Base-by-base conservation (phyloP, 495 filamentous ascomycete species). In the Tuber brumale region DNA sequence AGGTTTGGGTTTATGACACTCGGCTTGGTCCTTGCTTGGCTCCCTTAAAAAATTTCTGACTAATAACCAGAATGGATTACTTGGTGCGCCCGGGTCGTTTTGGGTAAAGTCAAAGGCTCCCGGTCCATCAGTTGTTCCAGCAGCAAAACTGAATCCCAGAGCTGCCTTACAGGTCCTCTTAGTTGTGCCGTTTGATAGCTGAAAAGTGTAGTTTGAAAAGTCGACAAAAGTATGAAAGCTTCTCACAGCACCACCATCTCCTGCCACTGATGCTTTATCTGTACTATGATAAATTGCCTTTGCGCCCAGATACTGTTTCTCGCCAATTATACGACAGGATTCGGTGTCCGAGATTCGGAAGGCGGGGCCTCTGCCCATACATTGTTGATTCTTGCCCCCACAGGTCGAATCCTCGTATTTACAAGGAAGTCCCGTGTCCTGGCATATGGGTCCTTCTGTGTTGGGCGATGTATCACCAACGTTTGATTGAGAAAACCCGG, bases 21-120 rank as follows among this genome's bases (percentile, higher is more conserved):
- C 87, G 45, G 86, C 84, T 82, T 97, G 95, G 70, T 92, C 89
- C 46, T 89, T 84, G 41, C 86, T 89, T 0, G 95, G 94, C 42
- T 87, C 85, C 74, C 93, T 92, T 44, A 99, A 86, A 44, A 93
- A 86, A 41, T 87, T 86, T 43, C 92, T 88, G 21, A 97, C 93
- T 9, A 92, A 87, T 45, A 86, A 83, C 95, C 95, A 99, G 23
- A 97, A 83, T 0, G 94, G 95, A 12, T 91, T 91, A 43, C 92
- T 90, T 7, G 92, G 91, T 19, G 88, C 85, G 75, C 90, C 89
- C 18, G 89, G 91, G 72, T 89, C 86, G 79, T 94, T 94, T 82
- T 99, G 95, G 35, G 91, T 97, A 82, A 97, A 97, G 84, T 99
- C 95, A 81, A 97, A 97, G 5, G 89, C 90, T 0, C 95, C 95